Conservation (phyloP, 2,329 filamentous ascomycete species). For the Colletotrichum musicola region DNA sequence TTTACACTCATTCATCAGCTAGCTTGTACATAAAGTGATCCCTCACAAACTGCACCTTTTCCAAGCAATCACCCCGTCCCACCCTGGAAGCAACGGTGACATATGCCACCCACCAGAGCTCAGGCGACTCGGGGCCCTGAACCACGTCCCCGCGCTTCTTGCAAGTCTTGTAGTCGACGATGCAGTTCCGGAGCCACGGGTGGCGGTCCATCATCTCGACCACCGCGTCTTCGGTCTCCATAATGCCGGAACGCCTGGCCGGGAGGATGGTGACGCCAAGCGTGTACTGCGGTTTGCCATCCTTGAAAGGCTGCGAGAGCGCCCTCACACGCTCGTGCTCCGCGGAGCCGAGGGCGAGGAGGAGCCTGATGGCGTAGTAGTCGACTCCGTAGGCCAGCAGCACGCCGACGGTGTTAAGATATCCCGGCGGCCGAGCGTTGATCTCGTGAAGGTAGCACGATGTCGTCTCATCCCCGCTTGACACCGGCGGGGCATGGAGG, state of each 20-base stretch:
- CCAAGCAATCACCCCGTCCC: conserved; percentile 30
- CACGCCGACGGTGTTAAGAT: conserved; percentile 41
- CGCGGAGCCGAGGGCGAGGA: conserved; percentile 38
- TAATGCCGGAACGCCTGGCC: conserved; percentile 25
- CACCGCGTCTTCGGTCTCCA: conserved; percentile 34
- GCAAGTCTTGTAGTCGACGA: conserved; percentile 38
- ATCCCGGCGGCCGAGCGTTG: conserved; percentile 47
- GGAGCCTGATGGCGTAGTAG: conserved; percentile 46
- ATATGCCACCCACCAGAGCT: conserved; percentile 39
- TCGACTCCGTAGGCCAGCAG: conserved; percentile 47
- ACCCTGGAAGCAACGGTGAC: conserved; percentile 24
- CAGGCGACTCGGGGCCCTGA: conserved; percentile 36
- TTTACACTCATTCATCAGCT: background rate
- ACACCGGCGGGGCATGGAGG: conserved; percentile 9
- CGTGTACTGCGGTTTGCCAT: conserved; percentile 36
- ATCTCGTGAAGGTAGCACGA: conserved; percentile 46
- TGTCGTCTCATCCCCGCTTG: background rate
- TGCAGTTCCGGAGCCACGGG: conserved; percentile 9
- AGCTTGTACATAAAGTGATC: background rate
- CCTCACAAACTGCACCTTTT: background rate
- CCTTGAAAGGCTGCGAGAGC: conserved; percentile 41
- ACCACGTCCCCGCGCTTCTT: conserved; percentile 32
- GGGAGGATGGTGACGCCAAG: conserved; percentile 40
- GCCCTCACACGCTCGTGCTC: conserved; percentile 38
- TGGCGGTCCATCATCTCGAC: background rate